Conservation (phyloP, 345 rosid species). For the Linum usitatissimum region DNA sequence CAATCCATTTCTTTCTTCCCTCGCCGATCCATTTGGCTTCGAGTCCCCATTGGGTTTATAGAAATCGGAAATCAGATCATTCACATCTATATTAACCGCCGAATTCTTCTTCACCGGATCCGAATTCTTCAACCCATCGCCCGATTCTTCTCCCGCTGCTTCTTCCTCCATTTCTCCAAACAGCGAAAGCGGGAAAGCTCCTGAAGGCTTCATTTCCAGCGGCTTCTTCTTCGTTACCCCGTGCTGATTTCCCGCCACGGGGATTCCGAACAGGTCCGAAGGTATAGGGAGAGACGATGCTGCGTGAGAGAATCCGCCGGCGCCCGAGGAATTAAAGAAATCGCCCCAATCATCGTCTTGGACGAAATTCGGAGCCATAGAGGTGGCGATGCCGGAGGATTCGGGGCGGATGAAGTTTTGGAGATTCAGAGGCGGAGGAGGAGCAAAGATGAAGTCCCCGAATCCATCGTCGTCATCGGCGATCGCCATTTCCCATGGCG, state of each 20-base stretch:
- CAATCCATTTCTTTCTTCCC: neutral
- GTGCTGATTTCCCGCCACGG: constrained; percentile 12
- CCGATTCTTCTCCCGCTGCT: constrained; percentile 31
- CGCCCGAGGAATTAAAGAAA: constrained; percentile 29
- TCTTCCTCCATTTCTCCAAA: constrained; percentile 52
- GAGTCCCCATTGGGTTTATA: constrained; percentile 17
- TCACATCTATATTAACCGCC: constrained; percentile 16
- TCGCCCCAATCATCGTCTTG: constrained; percentile 81
- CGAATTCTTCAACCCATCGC: constrained; percentile 15
- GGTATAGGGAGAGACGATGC: constrained; percentile 13
- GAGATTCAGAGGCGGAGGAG: constrained; percentile 11
- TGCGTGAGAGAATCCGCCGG: constrained; percentile 12
- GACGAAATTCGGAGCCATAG: constrained; percentile 3
- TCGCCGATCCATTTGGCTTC: constrained; percentile 9
- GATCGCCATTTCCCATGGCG: constrained; percentile 18
- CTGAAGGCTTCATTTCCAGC: constrained; percentile 24
- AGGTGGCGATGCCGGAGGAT: constrained; percentile 12
- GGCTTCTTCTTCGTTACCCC: neutral
- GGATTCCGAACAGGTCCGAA: constrained; percentile 10
- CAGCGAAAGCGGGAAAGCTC: constrained; percentile 77
- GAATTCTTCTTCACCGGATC: constrained; percentile 20
- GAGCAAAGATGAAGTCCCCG: constrained; percentile 40
- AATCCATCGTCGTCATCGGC: constrained; percentile 40
- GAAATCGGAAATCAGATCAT: constrained; percentile 39
- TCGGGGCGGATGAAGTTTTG: constrained; percentile 25